Percentiles rank a stretch among this genome's conserved stretches.
These are phyloP conservation scores for Leavenworthia alabamica DNA, from an alignment of 345 rosid species.

Conservation along the genomic window DNA sequence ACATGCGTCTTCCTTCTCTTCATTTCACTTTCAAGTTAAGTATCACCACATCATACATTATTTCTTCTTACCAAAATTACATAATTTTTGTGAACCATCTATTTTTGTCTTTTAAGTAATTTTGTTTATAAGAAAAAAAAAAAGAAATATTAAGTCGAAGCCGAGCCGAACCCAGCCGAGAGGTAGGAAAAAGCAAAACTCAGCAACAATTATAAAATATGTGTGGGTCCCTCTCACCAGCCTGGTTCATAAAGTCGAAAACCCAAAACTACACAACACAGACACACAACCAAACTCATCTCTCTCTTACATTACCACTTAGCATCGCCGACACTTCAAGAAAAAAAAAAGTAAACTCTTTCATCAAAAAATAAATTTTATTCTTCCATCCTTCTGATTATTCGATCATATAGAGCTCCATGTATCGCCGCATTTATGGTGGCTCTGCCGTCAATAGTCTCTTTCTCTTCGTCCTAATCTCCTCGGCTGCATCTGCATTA, in stretches of 20 bases:
- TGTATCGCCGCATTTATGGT: slow-evolving; percentile 31
- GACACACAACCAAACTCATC: slow-evolving; percentile 25
- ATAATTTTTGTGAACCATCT: background rate
- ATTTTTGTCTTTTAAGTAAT: too few species aligned
- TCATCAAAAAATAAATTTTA: background rate
- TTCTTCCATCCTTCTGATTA: slow-evolving; percentile 10
- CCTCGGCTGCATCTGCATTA: slow-evolving; percentile 5
- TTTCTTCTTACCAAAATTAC: background rate
- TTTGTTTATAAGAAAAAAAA: background rate
- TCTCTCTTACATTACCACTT: slow-evolving; percentile 19
- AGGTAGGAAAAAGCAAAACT: background rate
- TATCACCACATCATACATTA: background rate
- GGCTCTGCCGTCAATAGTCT: slow-evolving; percentile 12
- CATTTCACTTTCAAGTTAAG: slow-evolving; percentile 30
- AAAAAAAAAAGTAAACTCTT: slow-evolving; percentile 24
- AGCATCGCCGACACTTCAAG: slow-evolving; percentile 30
- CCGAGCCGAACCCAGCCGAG: slow-evolving; percentile 1
- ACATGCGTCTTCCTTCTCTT: background rate
- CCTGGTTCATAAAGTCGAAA: slow-evolving; percentile 23
- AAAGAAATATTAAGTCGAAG: background rate
- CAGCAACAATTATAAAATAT: slow-evolving; percentile 5
- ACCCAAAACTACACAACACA: slow-evolving; percentile 17
- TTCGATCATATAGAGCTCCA: slow-evolving; percentile 28
- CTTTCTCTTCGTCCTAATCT: background rate
- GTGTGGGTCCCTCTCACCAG: slow-evolving; percentile 27